phyloP scores from a whole-genome alignment of 306 rosid genomes.

The Fragaria nilgerrensis region DNA sequence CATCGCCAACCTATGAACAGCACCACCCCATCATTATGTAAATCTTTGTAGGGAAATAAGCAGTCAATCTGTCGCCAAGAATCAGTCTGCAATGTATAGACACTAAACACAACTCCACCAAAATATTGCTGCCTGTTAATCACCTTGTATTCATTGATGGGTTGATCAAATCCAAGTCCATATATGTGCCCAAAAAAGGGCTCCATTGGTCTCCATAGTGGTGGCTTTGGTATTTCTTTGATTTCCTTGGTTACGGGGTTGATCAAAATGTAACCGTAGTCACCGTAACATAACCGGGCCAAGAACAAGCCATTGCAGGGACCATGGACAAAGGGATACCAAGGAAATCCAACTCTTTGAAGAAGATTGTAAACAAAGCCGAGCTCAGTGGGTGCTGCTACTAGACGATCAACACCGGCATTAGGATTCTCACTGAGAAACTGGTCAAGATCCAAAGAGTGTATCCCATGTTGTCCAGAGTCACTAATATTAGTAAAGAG shows the following conservation, averaged over 20 bases:
- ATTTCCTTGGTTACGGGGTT: background rate
- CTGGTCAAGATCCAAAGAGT: background rate
- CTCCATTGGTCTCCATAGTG: background rate
- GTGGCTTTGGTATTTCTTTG: background rate
- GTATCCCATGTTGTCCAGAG: background rate
- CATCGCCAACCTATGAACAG: background rate
- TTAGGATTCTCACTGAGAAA: background rate
- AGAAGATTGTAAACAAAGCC: background rate
- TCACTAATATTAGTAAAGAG: background rate
- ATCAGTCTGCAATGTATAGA: background rate
- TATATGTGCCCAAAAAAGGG: background rate
- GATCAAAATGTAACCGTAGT: background rate
- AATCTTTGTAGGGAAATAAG: background rate
- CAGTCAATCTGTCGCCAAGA: background rate
- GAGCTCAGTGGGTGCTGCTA: background rate
- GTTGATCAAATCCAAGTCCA: background rate
- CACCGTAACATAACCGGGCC: too few species aligned
- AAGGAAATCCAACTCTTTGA: background rate
- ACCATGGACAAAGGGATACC: background rate
- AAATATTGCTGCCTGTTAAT: too few species aligned
- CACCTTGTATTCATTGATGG: background rate
- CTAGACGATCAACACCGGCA: background rate
- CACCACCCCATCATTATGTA: background rate
- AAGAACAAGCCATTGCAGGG: background rate
- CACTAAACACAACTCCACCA: background rate